Evolutionary conservation across 139 green algal genomes (phyloP).

Genomic region (Parachlorella kessleri): DNA sequence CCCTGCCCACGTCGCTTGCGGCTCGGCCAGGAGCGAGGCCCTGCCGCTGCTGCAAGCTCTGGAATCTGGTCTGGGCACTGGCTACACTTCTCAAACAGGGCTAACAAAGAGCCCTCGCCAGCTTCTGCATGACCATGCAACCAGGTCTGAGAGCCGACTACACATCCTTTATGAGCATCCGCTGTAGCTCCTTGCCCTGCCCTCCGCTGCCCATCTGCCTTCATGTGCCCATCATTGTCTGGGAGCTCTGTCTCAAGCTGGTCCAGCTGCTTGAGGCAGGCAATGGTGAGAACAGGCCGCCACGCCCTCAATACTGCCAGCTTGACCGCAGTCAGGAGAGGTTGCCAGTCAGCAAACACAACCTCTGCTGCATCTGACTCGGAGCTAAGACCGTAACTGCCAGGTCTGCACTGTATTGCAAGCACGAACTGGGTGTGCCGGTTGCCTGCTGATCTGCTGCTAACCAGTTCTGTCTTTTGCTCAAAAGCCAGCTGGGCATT

Average conservation of each 20-base stretch:
- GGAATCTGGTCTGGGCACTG: no score
- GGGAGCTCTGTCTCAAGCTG: no score
- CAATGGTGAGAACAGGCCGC: slow-evolving; percentile 6
- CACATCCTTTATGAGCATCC: background rate
- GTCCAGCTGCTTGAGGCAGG: slow-evolving; percentile 20
- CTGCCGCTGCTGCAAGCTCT: no score
- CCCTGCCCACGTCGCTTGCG: no score
- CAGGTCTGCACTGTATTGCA: slow-evolving; percentile 27
- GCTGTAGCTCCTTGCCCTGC: background rate
- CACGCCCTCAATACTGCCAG: slow-evolving; percentile 34
- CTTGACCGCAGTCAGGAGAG: slow-evolving; percentile 24
- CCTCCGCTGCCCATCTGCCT: no score
- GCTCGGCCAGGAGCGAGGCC: no score
- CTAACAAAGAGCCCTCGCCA: no score
- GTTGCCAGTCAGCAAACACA: slow-evolving; percentile 27
- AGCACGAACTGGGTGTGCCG: slow-evolving; percentile 41
- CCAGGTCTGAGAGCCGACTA: no score
- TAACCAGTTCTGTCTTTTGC: background rate
- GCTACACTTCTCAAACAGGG: no score
- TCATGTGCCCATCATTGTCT: no score
- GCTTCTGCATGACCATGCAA: background rate
- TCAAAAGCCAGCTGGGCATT: background rate
- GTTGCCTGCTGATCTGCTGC: background rate
- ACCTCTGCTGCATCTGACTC: slow-evolving; percentile 24
- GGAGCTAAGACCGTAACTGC: slow-evolving; percentile 18